Evolutionary conservation across 805 yeast species (phyloP).

Genomic region (Candida ipomoeae): DNA sequence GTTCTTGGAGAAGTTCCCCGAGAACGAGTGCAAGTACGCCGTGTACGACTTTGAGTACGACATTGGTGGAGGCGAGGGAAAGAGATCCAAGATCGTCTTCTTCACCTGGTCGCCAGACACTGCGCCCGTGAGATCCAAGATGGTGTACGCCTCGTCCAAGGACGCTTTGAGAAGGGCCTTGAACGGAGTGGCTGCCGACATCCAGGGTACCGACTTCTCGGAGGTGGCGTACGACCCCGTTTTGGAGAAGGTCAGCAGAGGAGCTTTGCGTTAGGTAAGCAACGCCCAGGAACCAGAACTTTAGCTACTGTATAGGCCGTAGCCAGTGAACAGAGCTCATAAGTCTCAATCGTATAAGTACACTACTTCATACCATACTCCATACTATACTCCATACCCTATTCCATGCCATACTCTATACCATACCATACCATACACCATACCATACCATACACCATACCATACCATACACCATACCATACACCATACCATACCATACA

Average conservation of each 20-base stretch:
- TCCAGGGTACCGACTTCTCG: constrained; percentile 97
- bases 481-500: no score
- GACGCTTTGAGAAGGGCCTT: constrained; percentile 97
- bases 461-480: no score
- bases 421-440: no score
- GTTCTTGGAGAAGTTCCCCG: constrained; percentile 86
- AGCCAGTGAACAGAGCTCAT: no score
- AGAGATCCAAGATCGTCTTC: constrained; percentile 71
- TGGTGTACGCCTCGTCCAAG: constrained; percentile 98
- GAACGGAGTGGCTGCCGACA: constrained; percentile 89
- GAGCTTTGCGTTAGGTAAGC: constrained; percentile 37
- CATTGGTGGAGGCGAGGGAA: constrained; percentile 85
- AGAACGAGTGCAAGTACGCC: constrained; percentile 94
- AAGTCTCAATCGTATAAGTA: no score
- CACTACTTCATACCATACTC: no score
- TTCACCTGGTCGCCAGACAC: constrained; percentile 97
- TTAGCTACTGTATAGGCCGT: background rate
- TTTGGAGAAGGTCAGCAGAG: constrained; percentile 82
- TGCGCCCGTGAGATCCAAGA: constrained; percentile 91
- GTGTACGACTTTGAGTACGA: constrained; percentile 96
- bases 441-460: no score
- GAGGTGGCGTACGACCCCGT: constrained; percentile 95
- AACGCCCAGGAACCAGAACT: background rate
- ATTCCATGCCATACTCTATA: no score
- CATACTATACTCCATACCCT: no score